These are phyloP conservation scores for Termitomyces sp. DNA, from an alignment of 768 basidiomycete species.

Conservation along the genomic window DNA sequence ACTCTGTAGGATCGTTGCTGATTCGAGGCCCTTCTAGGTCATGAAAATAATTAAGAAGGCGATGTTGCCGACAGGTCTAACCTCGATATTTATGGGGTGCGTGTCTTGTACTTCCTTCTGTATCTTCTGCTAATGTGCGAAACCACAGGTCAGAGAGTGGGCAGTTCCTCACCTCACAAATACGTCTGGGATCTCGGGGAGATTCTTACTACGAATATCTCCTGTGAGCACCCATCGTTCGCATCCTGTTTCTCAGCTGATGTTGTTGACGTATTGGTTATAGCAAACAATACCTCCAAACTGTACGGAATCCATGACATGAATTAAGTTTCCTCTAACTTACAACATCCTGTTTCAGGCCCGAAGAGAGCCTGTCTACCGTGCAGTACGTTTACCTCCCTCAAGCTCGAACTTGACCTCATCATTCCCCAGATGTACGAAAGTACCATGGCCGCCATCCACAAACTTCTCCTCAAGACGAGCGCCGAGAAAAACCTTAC, in stretches of 20 bases:
- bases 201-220: slow-evolving; percentile 95
- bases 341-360: slow-evolving; percentile 38
- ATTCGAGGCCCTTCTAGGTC: slow-evolving; percentile 24
- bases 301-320: slow-evolving; percentile 35
- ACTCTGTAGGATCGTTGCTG: not conserved
- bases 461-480: slow-evolving; percentile 63
- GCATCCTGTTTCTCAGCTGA: not conserved
- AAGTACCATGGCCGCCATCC: slow-evolving; percentile 77
- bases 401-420: not conserved
- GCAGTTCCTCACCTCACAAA: slow-evolving; percentile 57
- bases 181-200: slow-evolving; percentile 90
- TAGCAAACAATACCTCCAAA: slow-evolving; percentile 83
- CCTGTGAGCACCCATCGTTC: slow-evolving; percentile 40
- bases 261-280: not conserved
- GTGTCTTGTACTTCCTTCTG: not conserved
- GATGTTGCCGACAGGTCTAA: slow-evolving; percentile 63
- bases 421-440: slow-evolving; percentile 69
- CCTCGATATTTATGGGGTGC: slow-evolving; percentile 82
- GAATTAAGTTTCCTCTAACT: not conserved
- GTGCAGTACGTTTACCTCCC: slow-evolving; percentile 41
- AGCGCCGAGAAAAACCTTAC: slow-evolving; percentile 55
- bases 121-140: not conserved
- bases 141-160: slow-evolving; percentile 35
- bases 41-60: slow-evolving; percentile 69
- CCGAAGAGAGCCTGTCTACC: slow-evolving; percentile 73